phyloP scores from a whole-genome alignment of 2,329 filamentous ascomycete species.

The Pseudopithomyces maydicus region DNA sequence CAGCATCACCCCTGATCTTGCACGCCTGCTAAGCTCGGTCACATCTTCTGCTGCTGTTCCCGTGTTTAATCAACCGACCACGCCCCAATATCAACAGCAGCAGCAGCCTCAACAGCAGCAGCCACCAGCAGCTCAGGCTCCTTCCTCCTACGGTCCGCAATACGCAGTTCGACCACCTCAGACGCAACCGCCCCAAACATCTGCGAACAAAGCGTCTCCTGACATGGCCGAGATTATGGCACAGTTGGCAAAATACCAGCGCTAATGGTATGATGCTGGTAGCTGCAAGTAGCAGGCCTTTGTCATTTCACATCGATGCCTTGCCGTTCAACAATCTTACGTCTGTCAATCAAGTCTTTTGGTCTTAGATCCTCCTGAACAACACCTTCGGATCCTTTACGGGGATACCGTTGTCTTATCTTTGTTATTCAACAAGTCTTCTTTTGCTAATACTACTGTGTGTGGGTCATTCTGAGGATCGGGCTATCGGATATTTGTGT shows the following conservation, averaged over 20 bases:
- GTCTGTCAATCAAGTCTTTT: neutral
- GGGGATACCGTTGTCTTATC: no score
- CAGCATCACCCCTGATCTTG: conserved; percentile 42
- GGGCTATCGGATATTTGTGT: no score
- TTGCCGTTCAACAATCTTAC: neutral
- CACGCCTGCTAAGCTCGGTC: conserved; percentile 44
- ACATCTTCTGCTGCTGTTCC: conserved; percentile 32
- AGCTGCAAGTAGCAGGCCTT: neutral
- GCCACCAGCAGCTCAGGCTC: conserved; percentile 22
- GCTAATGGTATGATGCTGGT: conserved; percentile 32
- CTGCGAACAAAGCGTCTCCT: conserved; percentile 19
- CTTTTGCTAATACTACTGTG: no score
- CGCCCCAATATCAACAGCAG: conserved; percentile 40
- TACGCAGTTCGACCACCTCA: conserved; percentile 16
- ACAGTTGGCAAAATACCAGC: conserved; percentile 68
- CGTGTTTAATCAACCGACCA: conserved; percentile 24
- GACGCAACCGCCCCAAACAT: conserved; percentile 18
- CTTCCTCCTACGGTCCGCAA: neutral
- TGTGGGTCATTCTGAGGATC: no score
- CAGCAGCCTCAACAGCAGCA: conserved; percentile 29
- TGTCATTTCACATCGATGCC: neutral
- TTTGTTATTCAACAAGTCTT: no score
- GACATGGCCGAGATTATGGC: conserved; percentile 77
- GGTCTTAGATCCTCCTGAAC: neutral
- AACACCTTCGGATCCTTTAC: no score